These are phyloP conservation scores for Fraxinus nigra DNA, from an alignment of 305 asterid genomes.

Conservation along the genomic window DNA sequence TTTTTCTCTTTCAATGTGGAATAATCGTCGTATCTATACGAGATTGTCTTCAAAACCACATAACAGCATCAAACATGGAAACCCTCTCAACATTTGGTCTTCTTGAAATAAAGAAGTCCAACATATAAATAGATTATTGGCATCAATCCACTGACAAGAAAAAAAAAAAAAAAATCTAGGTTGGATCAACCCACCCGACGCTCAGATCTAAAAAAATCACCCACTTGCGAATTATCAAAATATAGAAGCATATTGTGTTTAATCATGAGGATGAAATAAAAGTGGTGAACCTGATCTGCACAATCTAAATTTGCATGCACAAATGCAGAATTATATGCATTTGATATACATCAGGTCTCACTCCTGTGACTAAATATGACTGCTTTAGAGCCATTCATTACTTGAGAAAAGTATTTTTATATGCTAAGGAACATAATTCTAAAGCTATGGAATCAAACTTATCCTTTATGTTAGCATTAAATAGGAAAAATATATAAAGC, in stretches of 20 bases:
- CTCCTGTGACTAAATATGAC: not conserved
- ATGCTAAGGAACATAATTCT: not conserved
- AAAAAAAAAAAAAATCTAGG: not conserved
- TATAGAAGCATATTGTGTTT: not conserved
- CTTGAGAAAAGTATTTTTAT: not conserved
- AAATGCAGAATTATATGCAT: not conserved
- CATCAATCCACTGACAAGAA: not conserved
- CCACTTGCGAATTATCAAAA: not conserved
- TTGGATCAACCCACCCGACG: not conserved
- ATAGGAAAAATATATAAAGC: not conserved
- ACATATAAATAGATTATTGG: not conserved
- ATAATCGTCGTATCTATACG: not conserved
- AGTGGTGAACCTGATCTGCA: not conserved
- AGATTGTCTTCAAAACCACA: not conserved
- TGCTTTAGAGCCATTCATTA: not conserved
- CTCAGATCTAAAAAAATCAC: not conserved
- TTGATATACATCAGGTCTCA: not conserved
- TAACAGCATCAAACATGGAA: not conserved
- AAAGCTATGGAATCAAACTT: not conserved
- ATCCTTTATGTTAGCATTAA: not conserved
- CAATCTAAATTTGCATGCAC: not conserved
- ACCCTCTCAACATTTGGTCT: not conserved
- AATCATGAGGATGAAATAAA: not conserved
- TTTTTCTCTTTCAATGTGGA: not conserved
- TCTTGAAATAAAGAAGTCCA: not conserved